Evolutionary conservation across 768 basidiomycete species (phyloP).

Genomic region (Lentinula sp.): DNA sequence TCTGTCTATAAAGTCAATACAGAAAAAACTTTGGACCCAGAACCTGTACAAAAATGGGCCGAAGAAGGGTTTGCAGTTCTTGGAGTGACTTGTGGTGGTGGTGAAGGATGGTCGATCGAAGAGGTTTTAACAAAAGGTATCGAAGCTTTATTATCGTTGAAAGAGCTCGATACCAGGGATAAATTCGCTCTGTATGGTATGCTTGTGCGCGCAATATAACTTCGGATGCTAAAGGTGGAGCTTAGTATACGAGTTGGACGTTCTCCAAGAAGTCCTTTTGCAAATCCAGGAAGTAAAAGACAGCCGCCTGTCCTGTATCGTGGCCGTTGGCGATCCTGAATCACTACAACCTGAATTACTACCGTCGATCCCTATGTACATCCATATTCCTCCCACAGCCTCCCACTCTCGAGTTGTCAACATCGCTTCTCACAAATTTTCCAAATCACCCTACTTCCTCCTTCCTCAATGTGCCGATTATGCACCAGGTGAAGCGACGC

Average conservation of each 20-base stretch:
- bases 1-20: constrained; percentile 18
- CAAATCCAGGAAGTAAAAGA: constrained; percentile 18
- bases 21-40: constrained; percentile 35
- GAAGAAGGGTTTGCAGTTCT: constrained; percentile 48
- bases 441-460: constrained; percentile 32
- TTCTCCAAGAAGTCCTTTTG: constrained; percentile 21
- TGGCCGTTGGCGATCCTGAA: constrained; percentile 27
- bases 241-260: constrained; percentile 28
- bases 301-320: constrained; percentile 26
- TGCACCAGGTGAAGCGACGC: constrained; percentile 31
- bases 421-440: constrained; percentile 23
- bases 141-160: constrained; percentile 27
- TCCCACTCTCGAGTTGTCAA: constrained; percentile 12
- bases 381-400: constrained; percentile 22
- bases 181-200: constrained; percentile 41
- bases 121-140: constrained; percentile 24
- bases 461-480: constrained; percentile 35
- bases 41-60: constrained; percentile 46
- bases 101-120: constrained; percentile 16
- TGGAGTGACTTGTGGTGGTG: constrained; percentile 22
- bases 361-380: constrained; percentile 26
- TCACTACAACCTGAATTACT: constrained; percentile 13
- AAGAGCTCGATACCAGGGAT: constrained; percentile 33
- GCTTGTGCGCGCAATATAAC: neutral
- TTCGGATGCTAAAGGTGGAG: neutral